Evolutionary conservation across 768 basidiomycete genomes (phyloP).

Genomic region (Porpolomopsis calyptriformis): DNA sequence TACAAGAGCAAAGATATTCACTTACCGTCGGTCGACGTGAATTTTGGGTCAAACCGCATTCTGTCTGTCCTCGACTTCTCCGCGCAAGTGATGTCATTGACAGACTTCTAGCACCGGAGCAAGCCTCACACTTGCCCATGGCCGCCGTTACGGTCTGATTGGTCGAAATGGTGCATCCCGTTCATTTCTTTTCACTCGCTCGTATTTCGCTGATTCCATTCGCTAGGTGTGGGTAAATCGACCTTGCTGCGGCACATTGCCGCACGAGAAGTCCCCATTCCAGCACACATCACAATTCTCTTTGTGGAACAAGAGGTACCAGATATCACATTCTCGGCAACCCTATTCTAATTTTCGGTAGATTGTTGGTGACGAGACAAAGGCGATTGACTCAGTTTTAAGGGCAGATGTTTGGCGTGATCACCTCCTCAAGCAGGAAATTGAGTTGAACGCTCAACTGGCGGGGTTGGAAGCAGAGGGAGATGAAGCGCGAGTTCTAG

Average conservation of each 20-base stretch:
- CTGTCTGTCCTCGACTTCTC: constrained; percentile 35
- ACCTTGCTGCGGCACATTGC: constrained; percentile 91
- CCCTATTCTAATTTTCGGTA: constrained; percentile 18
- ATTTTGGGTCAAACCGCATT: constrained; percentile 90
- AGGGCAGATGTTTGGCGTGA: constrained; percentile 99
- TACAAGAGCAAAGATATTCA: constrained; percentile 98
- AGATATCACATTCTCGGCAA: neutral
- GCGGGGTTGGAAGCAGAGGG: constrained; percentile 60
- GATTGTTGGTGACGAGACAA: constrained; percentile 90
- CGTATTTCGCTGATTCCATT: neutral
- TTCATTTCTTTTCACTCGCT: neutral
- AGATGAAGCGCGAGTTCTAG: constrained; percentile 73
- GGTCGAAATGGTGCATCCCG: constrained; percentile 64
- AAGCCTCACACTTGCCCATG: constrained; percentile 76
- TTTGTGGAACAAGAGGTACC: constrained; percentile 95
- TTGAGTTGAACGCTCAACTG: constrained; percentile 60
- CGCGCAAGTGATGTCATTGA: neutral
- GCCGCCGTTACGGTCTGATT: constrained; percentile 85
- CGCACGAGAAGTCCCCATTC: constrained; percentile 88
- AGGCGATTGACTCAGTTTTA: constrained; percentile 88
- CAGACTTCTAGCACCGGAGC: constrained; percentile 56
- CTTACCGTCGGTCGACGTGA: constrained; percentile 89
- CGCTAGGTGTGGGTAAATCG: constrained; percentile 84
- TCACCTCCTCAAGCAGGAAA: constrained; percentile 80
- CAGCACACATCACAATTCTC: constrained; percentile 89